Evolutionary conservation across 495 filamentous ascomycete species (phyloP).

Genomic region (Penicillium antarcticum): DNA sequence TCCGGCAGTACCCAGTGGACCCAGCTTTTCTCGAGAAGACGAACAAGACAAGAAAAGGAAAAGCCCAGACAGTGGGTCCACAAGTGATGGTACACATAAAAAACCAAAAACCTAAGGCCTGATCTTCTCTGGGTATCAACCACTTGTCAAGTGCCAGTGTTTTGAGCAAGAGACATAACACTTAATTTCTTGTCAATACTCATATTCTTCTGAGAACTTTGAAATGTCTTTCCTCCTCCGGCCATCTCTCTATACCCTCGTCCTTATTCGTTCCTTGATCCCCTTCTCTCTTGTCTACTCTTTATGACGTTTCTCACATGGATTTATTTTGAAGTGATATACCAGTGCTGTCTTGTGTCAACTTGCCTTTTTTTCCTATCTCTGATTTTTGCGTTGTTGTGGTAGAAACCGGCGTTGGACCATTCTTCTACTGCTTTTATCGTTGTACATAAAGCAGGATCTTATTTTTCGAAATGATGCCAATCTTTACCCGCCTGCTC

Average conservation of each 20-base stretch:
- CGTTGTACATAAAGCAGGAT: conserved; percentile 20
- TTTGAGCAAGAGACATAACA: conserved; percentile 5
- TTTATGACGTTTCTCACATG: conserved; percentile 1
- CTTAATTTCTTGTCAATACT: conserved; percentile 1
- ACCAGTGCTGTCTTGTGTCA: conserved; percentile 1
- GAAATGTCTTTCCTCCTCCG: conserved; percentile 6
- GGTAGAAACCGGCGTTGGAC: conserved; percentile 7
- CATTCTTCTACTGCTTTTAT: conserved; percentile 1
- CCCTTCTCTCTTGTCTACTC: conserved; percentile 7
- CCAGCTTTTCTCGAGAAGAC: conserved; percentile 62
- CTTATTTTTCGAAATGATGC: conserved; percentile 14
- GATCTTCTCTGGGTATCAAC: background rate
- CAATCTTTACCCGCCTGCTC: background rate
- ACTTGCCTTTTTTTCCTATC: conserved; percentile 1
- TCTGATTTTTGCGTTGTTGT: conserved; percentile 1
- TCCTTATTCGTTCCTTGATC: conserved; percentile 10
- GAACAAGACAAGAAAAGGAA: conserved; percentile 54
- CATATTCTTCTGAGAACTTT: conserved; percentile 3
- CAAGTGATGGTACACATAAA: conserved; percentile 39
- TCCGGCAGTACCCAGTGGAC: conserved; percentile 69
- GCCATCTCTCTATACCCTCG: conserved; percentile 22
- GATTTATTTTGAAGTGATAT: conserved; percentile 8
- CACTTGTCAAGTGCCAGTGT: background rate
- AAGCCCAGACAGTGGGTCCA: conserved; percentile 44
- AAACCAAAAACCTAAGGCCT: conserved; percentile 42